Percentiles rank a stretch among this genome's conserved stretches.
These are phyloP conservation scores for Backusella australiensis DNA, from an alignment of 192 early-diverging fungal genomes.

Conservation along the genomic window DNA sequence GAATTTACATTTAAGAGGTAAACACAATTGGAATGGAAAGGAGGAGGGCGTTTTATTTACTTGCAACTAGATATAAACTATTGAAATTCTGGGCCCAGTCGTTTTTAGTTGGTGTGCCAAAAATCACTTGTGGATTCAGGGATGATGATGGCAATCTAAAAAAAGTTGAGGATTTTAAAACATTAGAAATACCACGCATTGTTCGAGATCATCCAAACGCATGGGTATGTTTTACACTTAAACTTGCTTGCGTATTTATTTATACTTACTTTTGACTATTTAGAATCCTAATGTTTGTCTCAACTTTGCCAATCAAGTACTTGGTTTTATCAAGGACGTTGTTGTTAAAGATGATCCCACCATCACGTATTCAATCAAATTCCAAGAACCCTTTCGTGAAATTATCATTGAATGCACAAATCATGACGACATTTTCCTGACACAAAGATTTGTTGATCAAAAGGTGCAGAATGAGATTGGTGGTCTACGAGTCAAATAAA, in stretches of 20 bases:
- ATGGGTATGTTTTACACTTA: slow-evolving; percentile 56
- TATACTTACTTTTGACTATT: not conserved
- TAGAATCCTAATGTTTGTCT: slow-evolving; percentile 79
- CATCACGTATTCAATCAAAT: slow-evolving; percentile 42
- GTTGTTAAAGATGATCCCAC: slow-evolving; percentile 45
- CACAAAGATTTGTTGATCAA: slow-evolving; percentile 38
- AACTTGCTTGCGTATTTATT: not conserved
- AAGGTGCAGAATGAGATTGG: slow-evolving; percentile 28
- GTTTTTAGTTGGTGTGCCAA: slow-evolving; percentile 84
- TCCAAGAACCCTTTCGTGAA: slow-evolving; percentile 40
- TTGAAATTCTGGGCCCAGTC: slow-evolving; percentile 93
- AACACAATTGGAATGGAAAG: not conserved
- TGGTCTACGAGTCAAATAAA: slow-evolving; percentile 9
- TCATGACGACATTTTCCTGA: slow-evolving; percentile 37
- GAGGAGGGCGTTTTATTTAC: not conserved
- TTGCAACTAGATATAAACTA: slow-evolving; percentile 66
- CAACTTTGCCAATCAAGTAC: slow-evolving; percentile 71
- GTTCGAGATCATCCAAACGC: slow-evolving; percentile 64
- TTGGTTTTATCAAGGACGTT: slow-evolving; percentile 45
- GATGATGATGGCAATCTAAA: slow-evolving; percentile 66
- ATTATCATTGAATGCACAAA: slow-evolving; percentile 35
- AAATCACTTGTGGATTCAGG: slow-evolving; percentile 82
- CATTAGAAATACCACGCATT: slow-evolving; percentile 76
- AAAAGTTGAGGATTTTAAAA: slow-evolving; percentile 63
- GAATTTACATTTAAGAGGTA: slow-evolving; percentile 62